Evolutionary conservation across 306 rosid species (phyloP).

Genomic region (Echinosophora koreensis): DNA sequence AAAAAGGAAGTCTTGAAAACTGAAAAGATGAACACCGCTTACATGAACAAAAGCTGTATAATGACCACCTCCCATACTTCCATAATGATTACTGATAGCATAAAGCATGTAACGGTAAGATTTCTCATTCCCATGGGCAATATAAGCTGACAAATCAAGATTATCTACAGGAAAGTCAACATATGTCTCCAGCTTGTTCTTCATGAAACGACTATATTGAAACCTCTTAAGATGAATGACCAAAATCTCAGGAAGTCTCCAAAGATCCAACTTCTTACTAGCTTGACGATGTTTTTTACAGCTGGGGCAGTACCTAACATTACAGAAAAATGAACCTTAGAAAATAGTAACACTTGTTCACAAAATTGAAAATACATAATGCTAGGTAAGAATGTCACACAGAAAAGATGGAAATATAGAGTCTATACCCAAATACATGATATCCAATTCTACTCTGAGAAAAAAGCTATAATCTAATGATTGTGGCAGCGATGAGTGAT

Average conservation of each 20-base stretch:
- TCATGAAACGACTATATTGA: conserved; percentile 86
- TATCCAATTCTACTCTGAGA: conserved; percentile 28
- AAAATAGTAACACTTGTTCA: conserved; percentile 34
- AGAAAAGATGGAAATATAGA: not conserved
- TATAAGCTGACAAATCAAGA: conserved; percentile 87
- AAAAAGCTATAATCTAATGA: conserved; percentile 2
- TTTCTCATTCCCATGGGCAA: conserved; percentile 66
- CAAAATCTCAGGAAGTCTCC: conserved; percentile 99
- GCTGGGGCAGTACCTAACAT: conserved; percentile 87
- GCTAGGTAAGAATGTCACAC: conserved; percentile 15
- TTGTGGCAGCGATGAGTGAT: not conserved
- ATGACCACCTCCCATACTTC: conserved; percentile 99
- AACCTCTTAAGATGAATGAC: conserved; percentile 98
- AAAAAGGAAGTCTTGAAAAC: conserved; percentile 7
- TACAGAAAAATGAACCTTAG: conserved; percentile 42
- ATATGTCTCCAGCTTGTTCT: conserved; percentile 95
- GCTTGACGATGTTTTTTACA: conserved; percentile 94
- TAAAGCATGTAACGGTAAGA: conserved; percentile 81
- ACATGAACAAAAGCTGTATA: conserved; percentile 98
- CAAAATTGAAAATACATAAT: not conserved
- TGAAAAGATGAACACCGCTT: conserved; percentile 54
- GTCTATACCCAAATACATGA: not conserved
- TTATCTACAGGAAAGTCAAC: conserved; percentile 90
- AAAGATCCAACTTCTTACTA: conserved; percentile 94
- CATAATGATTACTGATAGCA: conserved; percentile 94